phyloP scores from a whole-genome alignment of 1,284 basidiomycete genomes.

The Neonothopanus nambi region DNA sequence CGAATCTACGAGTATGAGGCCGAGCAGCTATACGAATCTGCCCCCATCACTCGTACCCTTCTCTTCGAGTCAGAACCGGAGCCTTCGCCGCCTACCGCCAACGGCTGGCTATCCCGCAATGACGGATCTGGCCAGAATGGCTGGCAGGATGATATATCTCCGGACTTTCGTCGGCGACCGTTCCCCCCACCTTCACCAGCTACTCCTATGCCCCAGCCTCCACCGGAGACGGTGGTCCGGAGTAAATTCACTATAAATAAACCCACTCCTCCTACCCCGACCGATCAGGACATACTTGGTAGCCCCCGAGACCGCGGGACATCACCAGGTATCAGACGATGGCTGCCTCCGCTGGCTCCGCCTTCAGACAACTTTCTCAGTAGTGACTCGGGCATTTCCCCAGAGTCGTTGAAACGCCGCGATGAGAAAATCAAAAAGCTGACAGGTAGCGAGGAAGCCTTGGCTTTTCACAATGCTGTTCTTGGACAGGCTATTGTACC shows the following conservation, averaged over 20 bases:
- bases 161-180: constrained; percentile 15
- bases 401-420: constrained; percentile 25
- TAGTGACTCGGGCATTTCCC: constrained; percentile 13
- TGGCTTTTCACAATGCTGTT: constrained; percentile 37
- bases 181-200: constrained; percentile 43
- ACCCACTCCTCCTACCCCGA: constrained; percentile 30
- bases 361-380: constrained; percentile 5
- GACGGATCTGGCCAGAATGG: background rate
- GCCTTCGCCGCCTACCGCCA: background rate
- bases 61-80: constrained; percentile 10
- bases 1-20: constrained; percentile 48
- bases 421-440: constrained; percentile 41
- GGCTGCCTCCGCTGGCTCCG: constrained; percentile 8
- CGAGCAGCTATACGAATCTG: constrained; percentile 42
- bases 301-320: constrained; percentile 1
- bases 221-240: constrained; percentile 19
- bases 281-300: background rate
- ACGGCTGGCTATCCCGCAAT: no score
- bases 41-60: constrained; percentile 33
- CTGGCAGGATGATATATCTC: background rate
- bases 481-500: constrained; percentile 42
- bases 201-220: constrained; percentile 42
- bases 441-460: constrained; percentile 47
- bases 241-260: constrained; percentile 26
- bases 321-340: constrained; percentile 7